Conservation (phyloP, 768 basidiomycete species). For the Russula olivacea region DNA sequence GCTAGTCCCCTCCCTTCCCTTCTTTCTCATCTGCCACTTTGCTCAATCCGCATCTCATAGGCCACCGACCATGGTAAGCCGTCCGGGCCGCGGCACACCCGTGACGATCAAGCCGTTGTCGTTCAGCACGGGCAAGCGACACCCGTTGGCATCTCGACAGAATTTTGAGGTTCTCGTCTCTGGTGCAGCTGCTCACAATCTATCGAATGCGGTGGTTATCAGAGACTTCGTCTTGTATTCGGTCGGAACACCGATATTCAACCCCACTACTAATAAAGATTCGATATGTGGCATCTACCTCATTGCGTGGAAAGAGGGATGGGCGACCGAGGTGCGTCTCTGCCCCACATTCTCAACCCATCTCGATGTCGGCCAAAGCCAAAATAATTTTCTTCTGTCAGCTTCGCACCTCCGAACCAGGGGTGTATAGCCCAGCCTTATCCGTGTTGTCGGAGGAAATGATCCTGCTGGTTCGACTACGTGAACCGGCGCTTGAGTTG, state of each 20-base stretch:
- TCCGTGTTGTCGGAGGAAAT: slow-evolving; percentile 10
- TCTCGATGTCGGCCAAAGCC: background rate
- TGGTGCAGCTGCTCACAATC: slow-evolving; percentile 11
- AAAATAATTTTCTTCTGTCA: background rate
- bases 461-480: slow-evolving; percentile 3
- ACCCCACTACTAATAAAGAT: background rate
- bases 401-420: slow-evolving; percentile 3
- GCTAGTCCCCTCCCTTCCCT: background rate
- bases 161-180: slow-evolving; percentile 1
- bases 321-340: slow-evolving; percentile 9
- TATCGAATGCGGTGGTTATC: slow-evolving; percentile 15
- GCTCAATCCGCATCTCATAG: background rate
- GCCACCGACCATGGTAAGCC: background rate
- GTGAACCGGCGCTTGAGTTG: slow-evolving; percentile 14
- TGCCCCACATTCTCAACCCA: background rate
- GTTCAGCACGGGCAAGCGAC: slow-evolving; percentile 10
- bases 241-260: slow-evolving; percentile 1
- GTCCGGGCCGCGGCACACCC: background rate
- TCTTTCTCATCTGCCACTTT: background rate
- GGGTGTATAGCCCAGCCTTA: slow-evolving; percentile 9
- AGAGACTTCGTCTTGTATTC: slow-evolving; percentile 14
- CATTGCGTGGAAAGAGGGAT: slow-evolving; percentile 16
- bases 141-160: slow-evolving; percentile 3
- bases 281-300: slow-evolving; percentile 8
- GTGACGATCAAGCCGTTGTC: slow-evolving; percentile 4